Evolutionary conservation across 768 basidiomycete genomes (phyloP), one percentile per base, ranked within the genome.

Genomic region (Mycena vitilis): DNA sequence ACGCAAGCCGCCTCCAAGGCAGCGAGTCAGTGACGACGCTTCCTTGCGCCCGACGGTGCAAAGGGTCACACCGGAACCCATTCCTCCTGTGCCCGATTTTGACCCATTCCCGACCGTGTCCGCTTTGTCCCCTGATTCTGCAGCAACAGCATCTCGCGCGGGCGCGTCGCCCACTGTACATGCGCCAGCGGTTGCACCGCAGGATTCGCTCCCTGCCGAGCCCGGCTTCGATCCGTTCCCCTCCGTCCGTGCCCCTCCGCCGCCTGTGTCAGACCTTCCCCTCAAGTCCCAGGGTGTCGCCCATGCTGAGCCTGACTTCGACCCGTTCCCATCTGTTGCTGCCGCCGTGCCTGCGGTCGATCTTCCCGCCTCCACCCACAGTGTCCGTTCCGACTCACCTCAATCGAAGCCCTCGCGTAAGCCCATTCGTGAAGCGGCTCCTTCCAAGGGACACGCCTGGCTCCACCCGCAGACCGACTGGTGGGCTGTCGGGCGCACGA

Each of bases 401-500:
- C 53, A 25, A 25, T 23, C 51, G 42, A 44, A 11, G 4, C 40
- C 40, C 22, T n/a, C 22, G 2, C 10, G 10, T 36, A 54, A 38
- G 34, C 30, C 30, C 30, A 5, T 30, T 30, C 30, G 30, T 5
- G 30, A 30, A 30, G 30, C 30, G 30, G 2, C 30, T 30, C 30
- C 30, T 30, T 30, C 30, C 30, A 30, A 30, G 30, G 30, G 30
- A 30, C 30, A 30, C 30, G 30, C 30, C 30, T 30, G 30, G 30
- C 30, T 30, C 18, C 13, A n/a, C 2, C 30, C 13, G 23, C n/a
- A 65, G 63, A 15, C 55, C 15, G 34, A 66, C 16, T 66, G 59
- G 59, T 60, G 59, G 59, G 58, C 53, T 8, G 22, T 66, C 36
- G 65, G 65, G 45, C 65, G 65, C 36, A 47, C 22, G 44, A 42